Evolutionary conservation across 345 rosid species (phyloP), one percentile per base, ranked within the genome.

Genomic region (Gossypium ekmanianum): DNA sequence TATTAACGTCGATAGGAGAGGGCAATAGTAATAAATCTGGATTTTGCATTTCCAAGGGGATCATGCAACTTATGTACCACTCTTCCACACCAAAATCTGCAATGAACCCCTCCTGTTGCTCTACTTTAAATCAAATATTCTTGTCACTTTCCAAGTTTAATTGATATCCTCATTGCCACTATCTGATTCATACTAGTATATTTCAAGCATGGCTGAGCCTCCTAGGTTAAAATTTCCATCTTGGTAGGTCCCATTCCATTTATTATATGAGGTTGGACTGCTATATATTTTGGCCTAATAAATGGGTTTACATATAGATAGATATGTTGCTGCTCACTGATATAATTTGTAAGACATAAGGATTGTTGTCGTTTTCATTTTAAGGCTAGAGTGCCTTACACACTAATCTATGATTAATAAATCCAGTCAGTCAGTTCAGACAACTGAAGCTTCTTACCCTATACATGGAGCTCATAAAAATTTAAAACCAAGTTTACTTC

Each of bases 381-480:
- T 27, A 10, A 27, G 65, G 65, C 14, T 2, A 48, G 2, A 62
- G 56, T 39, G 52, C 50, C 41, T 14, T 2, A 41, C 68, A n/a
- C 24, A 41, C 14, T 20, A 62, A 52, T 27, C 11, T 22, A 61
- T 54, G 7, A 50, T 22, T 5, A 14, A 71, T 41, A 59, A 70
- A 61, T 73, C 11, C 18, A 59, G 73, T 48, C 64, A 45, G 26
- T 48, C 63, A 34, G 18, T 52, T 66, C 80, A 77, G 81, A 75
- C 64, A 59, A 26, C 74, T 82, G 88, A 85, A 87, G 86, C 88
- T 85, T 83, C 90, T 81, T 80, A 81, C 67, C 68, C 58, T 7
- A 54, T 2, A 17, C 10, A 22, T 62, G 43, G 22, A 66, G 66
- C 69, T 61, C n/a, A 45, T 52, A 70, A 58, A 72, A 63, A 72